Conservation (phyloP, 179 eudicot species). For the Drosera spatulata region DNA sequence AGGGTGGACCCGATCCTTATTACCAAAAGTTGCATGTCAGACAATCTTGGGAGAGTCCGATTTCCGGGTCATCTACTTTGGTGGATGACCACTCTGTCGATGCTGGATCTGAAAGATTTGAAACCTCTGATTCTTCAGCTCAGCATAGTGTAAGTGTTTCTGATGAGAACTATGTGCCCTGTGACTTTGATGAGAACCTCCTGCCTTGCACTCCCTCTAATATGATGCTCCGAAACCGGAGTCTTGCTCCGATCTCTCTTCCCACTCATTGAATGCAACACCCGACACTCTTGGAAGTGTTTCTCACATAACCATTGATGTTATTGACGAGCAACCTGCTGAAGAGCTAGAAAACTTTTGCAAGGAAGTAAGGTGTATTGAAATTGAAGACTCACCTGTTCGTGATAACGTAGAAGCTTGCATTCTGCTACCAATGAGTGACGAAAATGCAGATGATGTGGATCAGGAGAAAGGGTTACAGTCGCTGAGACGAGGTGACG, state of each 20-base stretch:
- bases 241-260: constrained; percentile 22
- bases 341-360: constrained; percentile 19
- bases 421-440: constrained; percentile 4
- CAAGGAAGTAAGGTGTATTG: constrained; percentile 33
- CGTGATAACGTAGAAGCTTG: constrained; percentile 4
- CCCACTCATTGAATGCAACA: constrained; percentile 10
- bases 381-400: constrained; percentile 9
- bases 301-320: constrained; percentile 4
- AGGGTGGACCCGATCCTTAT: constrained; percentile 24
- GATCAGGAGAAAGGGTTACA: background rate
- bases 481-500: constrained; percentile 6
- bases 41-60: constrained; percentile 25
- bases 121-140: constrained; percentile 22
- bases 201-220: constrained; percentile 13
- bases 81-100: constrained; percentile 14
- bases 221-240: constrained; percentile 6
- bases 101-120: constrained; percentile 13
- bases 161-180: constrained; percentile 27
- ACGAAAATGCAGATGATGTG: constrained; percentile 11
- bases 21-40: constrained; percentile 22
- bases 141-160: constrained; percentile 27
- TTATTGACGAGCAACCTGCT: constrained; percentile 10
- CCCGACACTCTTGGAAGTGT: constrained; percentile 7
- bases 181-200: constrained; percentile 21
- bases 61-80: constrained; percentile 17